Evolutionary conservation across 2,329 filamentous ascomycete species (phyloP).

Genomic region (Cladosporium sp.): DNA sequence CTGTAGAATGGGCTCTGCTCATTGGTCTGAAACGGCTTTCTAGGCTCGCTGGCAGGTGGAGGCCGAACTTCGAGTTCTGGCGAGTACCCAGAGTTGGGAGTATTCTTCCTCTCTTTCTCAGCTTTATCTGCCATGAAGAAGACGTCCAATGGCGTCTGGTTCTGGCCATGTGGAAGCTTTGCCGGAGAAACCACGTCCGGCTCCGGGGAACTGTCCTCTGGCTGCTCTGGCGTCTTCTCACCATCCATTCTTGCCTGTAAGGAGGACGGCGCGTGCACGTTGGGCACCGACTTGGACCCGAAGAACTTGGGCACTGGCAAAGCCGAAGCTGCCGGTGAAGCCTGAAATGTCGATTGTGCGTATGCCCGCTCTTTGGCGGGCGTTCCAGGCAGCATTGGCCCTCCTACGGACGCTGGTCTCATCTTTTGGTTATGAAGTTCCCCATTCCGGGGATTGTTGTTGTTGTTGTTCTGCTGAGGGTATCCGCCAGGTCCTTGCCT

Average conservation of each 20-base stretch:
- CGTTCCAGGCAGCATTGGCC: constrained; percentile 36
- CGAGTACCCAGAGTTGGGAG: constrained; percentile 52
- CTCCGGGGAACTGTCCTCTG: constrained; percentile 50
- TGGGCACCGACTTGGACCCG: constrained; percentile 63
- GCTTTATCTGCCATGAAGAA: constrained; percentile 85
- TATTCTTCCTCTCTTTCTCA: constrained; percentile 61
- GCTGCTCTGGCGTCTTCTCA: constrained; percentile 36
- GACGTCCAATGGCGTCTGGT: constrained; percentile 78
- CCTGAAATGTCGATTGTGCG: constrained; percentile 90
- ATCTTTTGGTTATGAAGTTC: constrained; percentile 26
- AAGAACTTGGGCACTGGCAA: constrained; percentile 88
- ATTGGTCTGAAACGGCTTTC: constrained; percentile 25
- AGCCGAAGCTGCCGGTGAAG: constrained; percentile 84
- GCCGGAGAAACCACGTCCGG: constrained; percentile 40
- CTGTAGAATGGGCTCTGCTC: constrained; percentile 58
- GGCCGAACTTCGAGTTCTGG: constrained; percentile 40
- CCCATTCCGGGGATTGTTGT: constrained; percentile 18
- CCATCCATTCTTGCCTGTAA: constrained; percentile 42
- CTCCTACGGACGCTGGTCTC: constrained; percentile 39
- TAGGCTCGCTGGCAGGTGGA: constrained; percentile 20
- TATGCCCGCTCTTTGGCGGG: constrained; percentile 58
- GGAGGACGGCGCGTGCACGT: constrained; percentile 49
- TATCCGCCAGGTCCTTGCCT: constrained; percentile 1
- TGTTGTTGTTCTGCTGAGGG: constrained; percentile 18
- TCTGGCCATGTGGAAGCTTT: constrained; percentile 36